Evolutionary conservation across 805 yeast genomes (phyloP).

Genomic region (Teunomyces panamensis): DNA sequence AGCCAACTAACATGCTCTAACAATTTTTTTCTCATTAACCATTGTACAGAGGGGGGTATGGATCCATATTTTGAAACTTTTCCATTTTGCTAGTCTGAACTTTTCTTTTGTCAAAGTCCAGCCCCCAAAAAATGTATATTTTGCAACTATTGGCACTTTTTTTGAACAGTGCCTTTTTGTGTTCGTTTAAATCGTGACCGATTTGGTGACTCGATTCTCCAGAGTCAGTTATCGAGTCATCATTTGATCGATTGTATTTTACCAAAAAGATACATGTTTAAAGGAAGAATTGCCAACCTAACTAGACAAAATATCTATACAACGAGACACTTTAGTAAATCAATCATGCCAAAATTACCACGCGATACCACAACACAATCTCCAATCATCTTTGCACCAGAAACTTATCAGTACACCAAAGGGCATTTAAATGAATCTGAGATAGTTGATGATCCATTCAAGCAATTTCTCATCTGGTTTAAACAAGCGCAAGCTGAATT

Average conservation of each 20-base stretch:
- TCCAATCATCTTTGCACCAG: constrained; percentile 67
- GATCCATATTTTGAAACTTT: too few species aligned
- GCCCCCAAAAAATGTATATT: too few species aligned
- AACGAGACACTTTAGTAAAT: background rate
- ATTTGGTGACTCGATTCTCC: background rate
- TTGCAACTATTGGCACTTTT: background rate
- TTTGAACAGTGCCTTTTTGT: background rate
- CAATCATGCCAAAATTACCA: background rate
- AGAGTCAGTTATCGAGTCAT: background rate
- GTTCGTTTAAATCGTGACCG: background rate
- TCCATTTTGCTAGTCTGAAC: too few species aligned
- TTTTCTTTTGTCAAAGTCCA: too few species aligned
- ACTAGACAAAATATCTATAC: background rate
- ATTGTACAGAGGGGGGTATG: too few species aligned
- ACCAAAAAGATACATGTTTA: background rate
- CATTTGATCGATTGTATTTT: background rate
- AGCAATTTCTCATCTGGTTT: constrained; percentile 84
- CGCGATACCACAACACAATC: constrained; percentile 10
- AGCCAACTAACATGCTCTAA: background rate
- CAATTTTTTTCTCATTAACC: too few species aligned
- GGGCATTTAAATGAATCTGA: constrained; percentile 54
- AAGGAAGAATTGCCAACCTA: background rate
- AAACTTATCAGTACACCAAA: constrained; percentile 83
- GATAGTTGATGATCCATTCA: constrained; percentile 59
- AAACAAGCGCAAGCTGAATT: constrained; percentile 31